These are phyloP conservation scores for Myxozyma geophila DNA, from an alignment of 805 yeast genomes.

Conservation along the genomic window DNA sequence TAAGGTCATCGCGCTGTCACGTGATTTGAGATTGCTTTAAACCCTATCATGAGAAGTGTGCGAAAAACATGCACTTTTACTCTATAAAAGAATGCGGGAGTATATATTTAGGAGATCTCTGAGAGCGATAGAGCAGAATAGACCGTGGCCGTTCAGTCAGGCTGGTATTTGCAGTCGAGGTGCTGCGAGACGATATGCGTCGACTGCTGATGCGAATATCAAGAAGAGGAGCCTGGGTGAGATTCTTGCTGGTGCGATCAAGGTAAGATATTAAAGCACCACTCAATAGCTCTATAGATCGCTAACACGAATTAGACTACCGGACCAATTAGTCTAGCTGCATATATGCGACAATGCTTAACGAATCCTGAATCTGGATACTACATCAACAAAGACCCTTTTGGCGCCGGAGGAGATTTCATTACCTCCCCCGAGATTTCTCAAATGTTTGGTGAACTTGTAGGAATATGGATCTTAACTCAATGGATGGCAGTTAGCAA, in stretches of 20 bases:
- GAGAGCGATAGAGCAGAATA: neutral
- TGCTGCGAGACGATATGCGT: slow-evolving; percentile 1
- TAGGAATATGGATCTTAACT: slow-evolving; percentile 67
- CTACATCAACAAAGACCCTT: slow-evolving; percentile 76
- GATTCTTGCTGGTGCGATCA: slow-evolving; percentile 44
- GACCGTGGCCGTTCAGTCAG: neutral
- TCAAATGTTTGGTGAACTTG: slow-evolving; percentile 82
- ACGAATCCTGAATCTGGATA: slow-evolving; percentile 79
- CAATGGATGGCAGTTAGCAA: slow-evolving; percentile 62
- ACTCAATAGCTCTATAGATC: neutral
- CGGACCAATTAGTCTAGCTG: slow-evolving; percentile 75
- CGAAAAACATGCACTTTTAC: neutral
- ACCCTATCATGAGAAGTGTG: neutral
- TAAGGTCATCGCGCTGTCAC: no score
- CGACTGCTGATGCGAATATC: slow-evolving; percentile 1
- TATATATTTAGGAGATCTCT: neutral
- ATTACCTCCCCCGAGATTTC: slow-evolving; percentile 86
- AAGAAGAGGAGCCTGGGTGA: slow-evolving; percentile 40
- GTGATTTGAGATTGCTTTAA: no score
- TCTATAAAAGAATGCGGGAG: neutral
- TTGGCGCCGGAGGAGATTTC: slow-evolving; percentile 73
- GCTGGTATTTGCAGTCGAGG: neutral
- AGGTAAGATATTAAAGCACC: neutral
- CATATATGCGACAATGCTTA: slow-evolving; percentile 80
- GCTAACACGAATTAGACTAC: slow-evolving; percentile 52